Evolutionary conservation across 441 rosid species (phyloP), one percentile per base, ranked within the genome.

Genomic region (Populus hybrid): DNA sequence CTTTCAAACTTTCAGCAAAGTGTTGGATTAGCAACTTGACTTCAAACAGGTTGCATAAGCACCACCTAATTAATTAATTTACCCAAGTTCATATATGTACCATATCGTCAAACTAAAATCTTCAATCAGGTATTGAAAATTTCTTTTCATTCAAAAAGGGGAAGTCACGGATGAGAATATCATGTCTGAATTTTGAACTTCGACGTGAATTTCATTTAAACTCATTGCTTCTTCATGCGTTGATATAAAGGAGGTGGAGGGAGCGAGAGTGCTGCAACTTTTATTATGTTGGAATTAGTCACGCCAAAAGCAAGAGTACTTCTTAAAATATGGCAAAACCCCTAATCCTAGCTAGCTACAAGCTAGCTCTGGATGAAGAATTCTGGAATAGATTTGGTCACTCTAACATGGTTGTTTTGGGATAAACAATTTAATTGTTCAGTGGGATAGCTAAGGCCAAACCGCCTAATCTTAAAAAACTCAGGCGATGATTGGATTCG

Each of bases 391-490:
- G 12, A 73, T 34, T 21, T 74, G 18, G 23, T 64, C 40, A 42
- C 12, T 24, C 21, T 1, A 14, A 24, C 10, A 34, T 2, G 46
- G 26, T 23, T 23, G 64, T 12, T 32, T n/a, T 8, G 34, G 69
- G 34, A 72, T 64, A 30, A 64, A 34, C 7, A 76, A 63, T 36
- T 1, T n/a, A 21, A 20, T 54, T 32, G 24, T 36, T 74, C 5
- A 76, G 82, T 84, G 84, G 78, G 75, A 79, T 30, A 16, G 79
- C 76, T 77, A 63, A 77, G 79, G 83, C 84, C 81, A 79, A 85
- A 79, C 82, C 83, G 86, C 79, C 86, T 83, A 79, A 74, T 21
- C 66, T 69, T 72, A 76, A 74, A 76, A 32, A 64, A n/a, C 63
- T 63, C 28, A 6, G 24, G 6, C 5, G 74, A 74, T 75, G 81